Conservation (phyloP, 306 rosid genomes). For the Rosa chinensis region DNA sequence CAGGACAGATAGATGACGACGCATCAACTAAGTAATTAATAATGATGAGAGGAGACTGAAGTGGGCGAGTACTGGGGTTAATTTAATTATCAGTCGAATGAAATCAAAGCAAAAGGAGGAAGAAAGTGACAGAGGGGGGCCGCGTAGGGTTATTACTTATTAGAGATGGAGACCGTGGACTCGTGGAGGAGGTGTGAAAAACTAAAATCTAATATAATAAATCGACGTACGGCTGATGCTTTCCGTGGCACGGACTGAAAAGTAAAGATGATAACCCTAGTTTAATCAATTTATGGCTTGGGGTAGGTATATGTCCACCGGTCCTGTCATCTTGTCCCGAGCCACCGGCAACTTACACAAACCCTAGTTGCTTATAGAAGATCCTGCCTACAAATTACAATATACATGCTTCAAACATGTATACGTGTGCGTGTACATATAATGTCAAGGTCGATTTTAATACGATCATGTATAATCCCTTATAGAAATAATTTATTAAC, state of each 20-base stretch:
- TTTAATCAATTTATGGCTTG: not conserved
- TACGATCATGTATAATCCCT: too few species aligned
- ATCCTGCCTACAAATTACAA: not conserved
- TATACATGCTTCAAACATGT: too few species aligned
- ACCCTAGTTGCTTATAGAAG: not conserved
- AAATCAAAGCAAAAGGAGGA: not conserved
- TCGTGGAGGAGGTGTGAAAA: not conserved
- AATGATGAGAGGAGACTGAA: not conserved
- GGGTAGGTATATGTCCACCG: constrained; percentile 7
- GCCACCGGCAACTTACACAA: not conserved
- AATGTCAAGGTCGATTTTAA: too few species aligned
- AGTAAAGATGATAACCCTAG: not conserved
- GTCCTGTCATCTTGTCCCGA: not conserved
- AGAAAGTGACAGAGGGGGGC: not conserved
- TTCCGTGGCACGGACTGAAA: constrained; percentile 33
- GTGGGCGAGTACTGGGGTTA: not conserved
- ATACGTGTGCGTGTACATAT: too few species aligned
- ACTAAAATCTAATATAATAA: not conserved
- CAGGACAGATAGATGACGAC: not conserved
- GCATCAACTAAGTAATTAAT: not conserved
- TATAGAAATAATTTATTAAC: too few species aligned
- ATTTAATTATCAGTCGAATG: constrained; percentile 1
- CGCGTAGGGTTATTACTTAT: not conserved
- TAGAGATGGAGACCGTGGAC: not conserved
- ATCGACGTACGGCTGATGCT: not conserved